Evolutionary conservation across 306 rosid genomes (phyloP).

Genomic region (Luffa aegyptiaca): DNA sequence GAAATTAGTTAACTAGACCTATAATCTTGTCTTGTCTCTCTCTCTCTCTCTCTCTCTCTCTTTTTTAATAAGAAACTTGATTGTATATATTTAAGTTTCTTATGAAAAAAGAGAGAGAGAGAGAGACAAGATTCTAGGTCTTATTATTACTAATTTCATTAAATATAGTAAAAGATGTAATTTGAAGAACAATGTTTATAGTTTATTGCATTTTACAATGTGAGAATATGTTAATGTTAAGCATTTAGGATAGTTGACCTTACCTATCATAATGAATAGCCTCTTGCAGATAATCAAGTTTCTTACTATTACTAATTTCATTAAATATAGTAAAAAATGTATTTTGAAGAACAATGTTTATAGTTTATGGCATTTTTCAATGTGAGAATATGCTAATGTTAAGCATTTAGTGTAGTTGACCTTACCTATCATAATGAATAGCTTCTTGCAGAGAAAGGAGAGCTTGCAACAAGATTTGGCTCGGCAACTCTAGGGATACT

Average conservation of each 20-base stretch:
- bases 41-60: too few relatives aligned
- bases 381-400: slow-evolving; percentile 6
- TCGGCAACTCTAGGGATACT: slow-evolving; percentile 97
- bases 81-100: too few relatives aligned
- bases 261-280: slow-evolving; percentile 44
- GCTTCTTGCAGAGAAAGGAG: slow-evolving; percentile 99
- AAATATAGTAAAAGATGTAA: not conserved
- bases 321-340: not conserved
- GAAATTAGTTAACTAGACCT: too few relatives aligned
- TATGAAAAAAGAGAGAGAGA: too few relatives aligned
- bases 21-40: too few relatives aligned
- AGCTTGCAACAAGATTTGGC: slow-evolving; percentile 95
- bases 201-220: slow-evolving; percentile 1
- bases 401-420: slow-evolving; percentile 18
- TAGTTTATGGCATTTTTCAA: not conserved
- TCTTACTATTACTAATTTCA: not conserved
- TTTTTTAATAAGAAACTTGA: too few relatives aligned
- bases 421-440: slow-evolving; percentile 34
- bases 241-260: slow-evolving; percentile 17
- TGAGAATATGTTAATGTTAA: slow-evolving; percentile 9
- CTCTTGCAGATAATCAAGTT: slow-evolving; percentile 70
- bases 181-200: not conserved
- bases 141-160: not conserved
- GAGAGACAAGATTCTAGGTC: not conserved
- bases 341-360: not conserved